Conservation (phyloP, 495 filamentous ascomycete species). For the Neurospora sp. region DNA sequence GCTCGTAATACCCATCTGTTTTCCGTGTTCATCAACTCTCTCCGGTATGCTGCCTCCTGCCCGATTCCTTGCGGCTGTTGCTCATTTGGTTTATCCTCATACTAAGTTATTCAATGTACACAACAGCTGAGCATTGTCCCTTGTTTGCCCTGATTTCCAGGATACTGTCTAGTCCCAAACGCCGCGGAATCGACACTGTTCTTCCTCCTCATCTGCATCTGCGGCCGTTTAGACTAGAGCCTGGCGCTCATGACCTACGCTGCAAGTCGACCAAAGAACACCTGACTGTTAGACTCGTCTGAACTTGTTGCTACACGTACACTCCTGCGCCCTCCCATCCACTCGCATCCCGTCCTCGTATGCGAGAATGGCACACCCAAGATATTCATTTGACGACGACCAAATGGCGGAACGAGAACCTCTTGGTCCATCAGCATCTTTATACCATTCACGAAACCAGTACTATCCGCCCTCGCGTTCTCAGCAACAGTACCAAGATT, state of each 20-base stretch:
- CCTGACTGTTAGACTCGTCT: neutral
- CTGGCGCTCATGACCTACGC: neutral
- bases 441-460: slow-evolving; percentile 8
- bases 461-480: slow-evolving; percentile 10
- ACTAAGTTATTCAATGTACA: neutral
- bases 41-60: neutral
- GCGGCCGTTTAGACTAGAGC: neutral
- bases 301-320: neutral
- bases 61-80: neutral
- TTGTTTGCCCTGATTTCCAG: neutral
- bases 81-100: neutral
- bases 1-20: neutral
- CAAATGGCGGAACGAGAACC: slow-evolving; percentile 27
- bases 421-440: slow-evolving; percentile 15
- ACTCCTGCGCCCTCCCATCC: neutral
- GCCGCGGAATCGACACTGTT: neutral
- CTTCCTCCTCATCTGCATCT: neutral
- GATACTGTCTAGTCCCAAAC: neutral
- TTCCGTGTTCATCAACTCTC: neutral
- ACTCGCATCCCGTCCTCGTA: neutral
- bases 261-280: neutral
- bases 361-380: slow-evolving; percentile 15
- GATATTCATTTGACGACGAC: slow-evolving; percentile 26
- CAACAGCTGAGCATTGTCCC: neutral
- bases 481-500: slow-evolving; percentile 16